These are phyloP conservation scores for Pythium phragmiticola DNA, from an alignment of 352 stramenopile species.

Conservation along the genomic window DNA sequence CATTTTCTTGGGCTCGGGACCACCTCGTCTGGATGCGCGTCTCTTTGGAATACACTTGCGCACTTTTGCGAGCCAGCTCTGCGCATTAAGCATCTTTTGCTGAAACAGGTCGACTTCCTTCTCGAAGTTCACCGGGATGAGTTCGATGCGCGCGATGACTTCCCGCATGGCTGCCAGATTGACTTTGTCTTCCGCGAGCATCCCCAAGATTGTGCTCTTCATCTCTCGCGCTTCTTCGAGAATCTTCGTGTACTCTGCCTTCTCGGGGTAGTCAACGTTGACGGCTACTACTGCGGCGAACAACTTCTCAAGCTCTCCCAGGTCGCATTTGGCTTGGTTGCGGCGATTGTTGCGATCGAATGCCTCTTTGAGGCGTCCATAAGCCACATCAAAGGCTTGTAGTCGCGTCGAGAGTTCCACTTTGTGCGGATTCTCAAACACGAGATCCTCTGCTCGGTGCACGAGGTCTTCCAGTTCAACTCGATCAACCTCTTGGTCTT, in stretches of 20 bases:
- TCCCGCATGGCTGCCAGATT: slow-evolving; percentile 80
- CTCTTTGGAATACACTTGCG: slow-evolving; percentile 86
- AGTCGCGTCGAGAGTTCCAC: slow-evolving; percentile 40
- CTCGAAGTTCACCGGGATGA: slow-evolving; percentile 87
- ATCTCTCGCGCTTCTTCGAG: slow-evolving; percentile 66
- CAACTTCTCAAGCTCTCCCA: slow-evolving; percentile 56
- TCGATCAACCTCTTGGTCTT: slow-evolving; percentile 38
- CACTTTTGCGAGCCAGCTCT: slow-evolving; percentile 83
- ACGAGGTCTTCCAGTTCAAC: slow-evolving; percentile 48
- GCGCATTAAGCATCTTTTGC: slow-evolving; percentile 80
- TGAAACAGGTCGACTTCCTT: slow-evolving; percentile 77
- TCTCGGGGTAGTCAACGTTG: slow-evolving; percentile 67
- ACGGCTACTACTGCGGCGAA: slow-evolving; percentile 39
- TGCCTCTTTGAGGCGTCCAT: slow-evolving; percentile 62
- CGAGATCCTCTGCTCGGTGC: slow-evolving; percentile 59
- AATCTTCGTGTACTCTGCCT: slow-evolving; percentile 40
- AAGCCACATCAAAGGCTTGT: slow-evolving; percentile 49
- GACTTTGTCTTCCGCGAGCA: slow-evolving; percentile 81
- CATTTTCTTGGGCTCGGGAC: slow-evolving; percentile 72
- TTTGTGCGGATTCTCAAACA: slow-evolving; percentile 45
- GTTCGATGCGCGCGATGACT: slow-evolving; percentile 73
- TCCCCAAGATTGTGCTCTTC: slow-evolving; percentile 56
- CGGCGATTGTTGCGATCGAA: slow-evolving; percentile 62
- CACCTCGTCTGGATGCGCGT: slow-evolving; percentile 53
- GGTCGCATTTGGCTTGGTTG: slow-evolving; percentile 58